These are phyloP conservation scores for Magnusiomyces sp. DNA, from an alignment of 1,139 yeast species.

Conservation along the genomic window DNA sequence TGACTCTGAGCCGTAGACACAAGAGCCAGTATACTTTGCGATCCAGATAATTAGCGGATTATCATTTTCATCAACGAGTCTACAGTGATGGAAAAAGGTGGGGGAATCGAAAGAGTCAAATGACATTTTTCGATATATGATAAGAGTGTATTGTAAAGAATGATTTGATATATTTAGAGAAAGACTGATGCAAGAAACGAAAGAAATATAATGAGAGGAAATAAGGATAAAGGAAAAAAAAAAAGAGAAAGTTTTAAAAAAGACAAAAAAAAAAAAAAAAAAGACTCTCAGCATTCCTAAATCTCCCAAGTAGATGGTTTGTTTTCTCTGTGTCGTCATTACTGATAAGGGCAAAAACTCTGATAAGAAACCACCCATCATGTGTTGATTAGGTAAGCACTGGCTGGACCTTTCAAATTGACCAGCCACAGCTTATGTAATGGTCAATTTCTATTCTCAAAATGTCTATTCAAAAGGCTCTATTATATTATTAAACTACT, in stretches of 20 bases:
- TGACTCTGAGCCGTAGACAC: conserved; percentile 26
- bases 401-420: not conserved
- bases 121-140: too few relatives aligned
- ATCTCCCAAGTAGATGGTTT: not conserved
- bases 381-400: not conserved
- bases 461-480: too few relatives aligned
- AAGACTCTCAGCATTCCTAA: not conserved
- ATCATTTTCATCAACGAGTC: conserved; percentile 9
- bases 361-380: too few relatives aligned
- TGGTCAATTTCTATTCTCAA: too few relatives aligned
- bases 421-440: not conserved
- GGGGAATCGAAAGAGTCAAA: not conserved
- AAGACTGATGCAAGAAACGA: not conserved
- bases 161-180: not conserved
- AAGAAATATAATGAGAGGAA: not conserved
- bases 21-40: conserved; percentile 24
- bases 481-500: too few relatives aligned
- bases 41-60: conserved; percentile 26
- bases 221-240: not conserved
- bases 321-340: not conserved
- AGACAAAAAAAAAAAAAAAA: not conserved
- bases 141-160: conserved; percentile 3
- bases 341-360: too few relatives aligned
- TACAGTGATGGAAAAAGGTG: conserved; percentile 7
- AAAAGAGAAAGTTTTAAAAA: not conserved